phyloP scores from a whole-genome alignment of 2,329 filamentous ascomycete genomes.

The Domatiomyces catenatus region DNA sequence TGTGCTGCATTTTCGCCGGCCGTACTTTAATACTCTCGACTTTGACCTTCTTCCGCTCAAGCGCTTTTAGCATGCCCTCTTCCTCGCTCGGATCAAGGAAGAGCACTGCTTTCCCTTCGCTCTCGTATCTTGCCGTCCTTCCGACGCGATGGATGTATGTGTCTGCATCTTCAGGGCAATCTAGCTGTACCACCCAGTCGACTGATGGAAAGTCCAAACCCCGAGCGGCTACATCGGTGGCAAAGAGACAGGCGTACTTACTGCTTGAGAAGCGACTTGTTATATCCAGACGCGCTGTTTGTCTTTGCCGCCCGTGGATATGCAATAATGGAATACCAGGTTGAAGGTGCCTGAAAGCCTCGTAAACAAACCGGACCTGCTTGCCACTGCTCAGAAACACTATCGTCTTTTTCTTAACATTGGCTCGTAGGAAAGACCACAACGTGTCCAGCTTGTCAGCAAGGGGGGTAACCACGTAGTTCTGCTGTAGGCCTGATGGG shows the following conservation, averaged over 20 bases:
- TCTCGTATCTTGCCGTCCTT: conserved; percentile 83
- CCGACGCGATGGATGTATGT: conserved; percentile 97
- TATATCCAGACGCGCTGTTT: conserved; percentile 73
- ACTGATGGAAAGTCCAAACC: conserved; percentile 93
- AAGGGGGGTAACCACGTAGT: conserved; percentile 74
- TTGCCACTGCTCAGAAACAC: conserved; percentile 93
- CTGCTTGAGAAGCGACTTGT: conserved; percentile 67
- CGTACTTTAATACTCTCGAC: conserved; percentile 75
- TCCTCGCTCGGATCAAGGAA: conserved; percentile 91
- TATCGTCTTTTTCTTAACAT: conserved; percentile 85
- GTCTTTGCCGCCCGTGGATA: conserved; percentile 86
- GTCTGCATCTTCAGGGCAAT: conserved; percentile 89
- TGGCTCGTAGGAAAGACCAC: conserved; percentile 81
- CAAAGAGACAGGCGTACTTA: conserved; percentile 76
- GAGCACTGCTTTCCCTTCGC: conserved; percentile 70
- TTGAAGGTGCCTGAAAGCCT: conserved; percentile 81
- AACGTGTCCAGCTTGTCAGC: conserved; percentile 81
- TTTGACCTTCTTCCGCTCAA: conserved; percentile 80
- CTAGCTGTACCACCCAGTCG: conserved; percentile 97
- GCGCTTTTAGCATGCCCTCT: conserved; percentile 67
- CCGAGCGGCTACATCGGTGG: conserved; percentile 86
- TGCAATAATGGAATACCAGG: conserved; percentile 88
- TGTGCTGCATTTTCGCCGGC: conserved; percentile 68
- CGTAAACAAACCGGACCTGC: conserved; percentile 90
- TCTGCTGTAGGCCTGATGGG: conserved; percentile 70